Percentiles rank a stretch among this genome's conserved stretches.
Evolutionary conservation across 2,329 filamentous ascomycete species (phyloP).

Genomic region (Aspergillus sp.): DNA sequence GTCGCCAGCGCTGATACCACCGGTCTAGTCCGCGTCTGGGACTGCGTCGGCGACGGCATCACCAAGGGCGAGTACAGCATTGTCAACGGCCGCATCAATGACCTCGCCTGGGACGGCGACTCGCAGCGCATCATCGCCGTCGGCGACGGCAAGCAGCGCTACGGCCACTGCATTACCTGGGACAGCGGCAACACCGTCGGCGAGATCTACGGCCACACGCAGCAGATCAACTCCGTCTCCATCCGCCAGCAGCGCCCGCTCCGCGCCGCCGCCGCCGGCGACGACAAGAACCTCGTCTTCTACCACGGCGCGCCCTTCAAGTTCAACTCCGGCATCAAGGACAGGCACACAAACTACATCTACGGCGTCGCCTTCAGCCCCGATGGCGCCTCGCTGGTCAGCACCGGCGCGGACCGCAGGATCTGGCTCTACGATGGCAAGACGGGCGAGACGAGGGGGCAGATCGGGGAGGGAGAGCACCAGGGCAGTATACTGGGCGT

Average conservation of each 20-base stretch:
- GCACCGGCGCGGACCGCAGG: conserved; percentile 80
- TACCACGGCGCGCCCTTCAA: conserved; percentile 93
- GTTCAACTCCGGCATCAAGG: conserved; percentile 73
- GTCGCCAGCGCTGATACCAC: conserved; percentile 82
- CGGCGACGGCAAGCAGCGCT: conserved; percentile 86
- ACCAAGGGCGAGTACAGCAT: conserved; percentile 93
- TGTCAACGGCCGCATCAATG: conserved; percentile 88
- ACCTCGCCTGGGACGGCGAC: conserved; percentile 95
- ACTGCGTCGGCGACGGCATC: conserved; percentile 71
- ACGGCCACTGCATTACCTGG: conserved; percentile 86
- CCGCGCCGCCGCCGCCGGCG: conserved; percentile 79
- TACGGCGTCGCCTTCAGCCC: conserved; percentile 83
- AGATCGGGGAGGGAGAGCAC: conserved; percentile 66
- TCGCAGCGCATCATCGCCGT: conserved; percentile 94
- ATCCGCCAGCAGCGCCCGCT: conserved; percentile 86
- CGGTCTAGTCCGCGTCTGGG: conserved; percentile 85
- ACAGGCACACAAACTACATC: conserved; percentile 78
- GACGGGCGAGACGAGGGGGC: conserved; percentile 70
- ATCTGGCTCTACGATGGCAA: conserved; percentile 97
- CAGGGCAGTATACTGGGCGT: conserved; percentile 88
- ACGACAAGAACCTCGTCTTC: conserved; percentile 84
- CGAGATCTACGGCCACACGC: conserved; percentile 85
- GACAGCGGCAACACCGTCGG: conserved; percentile 95
- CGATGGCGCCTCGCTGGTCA: conserved; percentile 71
- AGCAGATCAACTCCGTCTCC: conserved; percentile 81